Evolutionary conservation across 2,329 filamentous ascomycete species (phyloP).

Genomic region (Keithomyces neogunnii): DNA sequence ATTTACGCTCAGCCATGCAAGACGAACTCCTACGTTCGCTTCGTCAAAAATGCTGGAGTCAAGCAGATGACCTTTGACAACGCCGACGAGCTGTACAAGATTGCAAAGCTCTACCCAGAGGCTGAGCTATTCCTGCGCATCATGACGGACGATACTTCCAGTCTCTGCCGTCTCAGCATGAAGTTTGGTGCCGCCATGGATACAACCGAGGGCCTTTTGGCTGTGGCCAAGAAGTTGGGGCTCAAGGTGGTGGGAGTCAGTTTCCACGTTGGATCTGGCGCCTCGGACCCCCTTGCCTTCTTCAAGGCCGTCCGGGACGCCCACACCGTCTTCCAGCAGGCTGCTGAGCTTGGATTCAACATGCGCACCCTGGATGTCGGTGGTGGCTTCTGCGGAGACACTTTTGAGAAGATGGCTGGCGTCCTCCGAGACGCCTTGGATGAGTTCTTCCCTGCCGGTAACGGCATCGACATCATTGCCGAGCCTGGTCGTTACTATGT

Average conservation of each 20-base stretch:
- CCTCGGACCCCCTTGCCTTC: slow-evolving; percentile 87
- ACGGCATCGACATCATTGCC: slow-evolving; percentile 75
- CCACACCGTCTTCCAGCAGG: slow-evolving; percentile 81
- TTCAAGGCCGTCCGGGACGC: slow-evolving; percentile 86
- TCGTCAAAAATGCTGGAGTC: slow-evolving; percentile 74
- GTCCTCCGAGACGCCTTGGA: slow-evolving; percentile 76
- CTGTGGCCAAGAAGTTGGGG: slow-evolving; percentile 69
- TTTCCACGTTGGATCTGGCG: slow-evolving; percentile 96
- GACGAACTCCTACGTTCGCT: slow-evolving; percentile 95
- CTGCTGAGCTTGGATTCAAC: slow-evolving; percentile 63
- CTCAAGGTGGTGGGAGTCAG: slow-evolving; percentile 93
- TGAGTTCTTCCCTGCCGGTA: slow-evolving; percentile 70
- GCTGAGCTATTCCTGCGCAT: slow-evolving; percentile 93
- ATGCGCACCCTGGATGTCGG: slow-evolving; percentile 89
- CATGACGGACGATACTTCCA: slow-evolving; percentile 90
- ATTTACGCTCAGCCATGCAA: slow-evolving; percentile 99
- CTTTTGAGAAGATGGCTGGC: slow-evolving; percentile 82
- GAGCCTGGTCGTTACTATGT: slow-evolving; percentile 98
- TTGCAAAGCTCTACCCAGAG: slow-evolving; percentile 80
- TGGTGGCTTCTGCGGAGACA: slow-evolving; percentile 84
- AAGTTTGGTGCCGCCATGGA: slow-evolving; percentile 95
- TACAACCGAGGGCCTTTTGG: slow-evolving; percentile 66
- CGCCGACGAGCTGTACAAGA: slow-evolving; percentile 94
- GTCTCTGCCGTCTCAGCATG: slow-evolving; percentile 88
- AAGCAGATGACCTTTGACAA: slow-evolving; percentile 99